Conservation (phyloP, 768 basidiomycete genomes). For the Mycena indigotica region DNA sequence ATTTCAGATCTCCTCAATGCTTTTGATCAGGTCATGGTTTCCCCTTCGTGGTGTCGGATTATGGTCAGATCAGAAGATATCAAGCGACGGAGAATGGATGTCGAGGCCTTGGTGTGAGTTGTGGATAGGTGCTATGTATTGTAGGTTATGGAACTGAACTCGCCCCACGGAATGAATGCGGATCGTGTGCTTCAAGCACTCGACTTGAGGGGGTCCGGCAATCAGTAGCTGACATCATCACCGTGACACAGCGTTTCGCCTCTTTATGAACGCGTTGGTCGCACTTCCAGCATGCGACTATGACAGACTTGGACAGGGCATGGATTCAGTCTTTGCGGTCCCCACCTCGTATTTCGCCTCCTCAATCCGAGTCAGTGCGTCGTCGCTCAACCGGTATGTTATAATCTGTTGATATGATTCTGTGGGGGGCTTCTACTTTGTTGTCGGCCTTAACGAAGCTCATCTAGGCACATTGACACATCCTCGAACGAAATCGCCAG, state of each 20-base stretch:
- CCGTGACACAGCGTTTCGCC: neutral
- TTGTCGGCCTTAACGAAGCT: too few species aligned
- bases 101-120: neutral
- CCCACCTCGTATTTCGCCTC: neutral
- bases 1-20: slow-evolving; percentile 9
- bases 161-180: neutral
- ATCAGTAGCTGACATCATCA: too few species aligned
- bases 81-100: neutral
- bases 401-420: too few species aligned
- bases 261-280: neutral
- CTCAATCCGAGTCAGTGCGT: neutral
- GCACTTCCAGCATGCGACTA: neutral
- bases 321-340: slow-evolving; percentile 1
- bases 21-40: slow-evolving; percentile 6
- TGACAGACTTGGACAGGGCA: neutral
- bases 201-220: too few species aligned
- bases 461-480: too few species aligned
- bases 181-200: neutral
- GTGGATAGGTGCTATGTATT: neutral
- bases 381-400: neutral
- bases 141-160: too few species aligned
- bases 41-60: slow-evolving; percentile 4
- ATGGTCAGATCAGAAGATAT: slow-evolving; percentile 11
- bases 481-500: too few species aligned
- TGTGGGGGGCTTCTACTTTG: neutral